These are phyloP conservation scores for Syzygium grande DNA, from an alignment of 345 rosid species.

Conservation along the genomic window DNA sequence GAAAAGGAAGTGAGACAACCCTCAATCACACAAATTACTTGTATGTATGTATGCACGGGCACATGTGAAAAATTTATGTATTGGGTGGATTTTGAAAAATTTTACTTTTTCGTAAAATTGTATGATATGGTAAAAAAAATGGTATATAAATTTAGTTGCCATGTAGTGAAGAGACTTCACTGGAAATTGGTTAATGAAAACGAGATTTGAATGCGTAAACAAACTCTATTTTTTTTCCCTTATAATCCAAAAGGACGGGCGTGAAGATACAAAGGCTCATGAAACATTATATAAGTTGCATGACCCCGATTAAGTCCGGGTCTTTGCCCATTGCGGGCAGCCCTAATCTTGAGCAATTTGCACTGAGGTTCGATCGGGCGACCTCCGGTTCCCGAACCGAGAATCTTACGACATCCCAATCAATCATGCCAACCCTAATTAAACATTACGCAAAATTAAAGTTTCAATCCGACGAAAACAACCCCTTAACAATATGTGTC, in stretches of 20 bases:
- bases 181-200: neutral
- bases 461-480: neutral
- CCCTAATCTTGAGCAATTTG: neutral
- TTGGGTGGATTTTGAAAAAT: neutral
- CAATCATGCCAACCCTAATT: neutral
- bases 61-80: neutral
- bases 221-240: neutral
- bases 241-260: neutral
- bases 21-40: neutral
- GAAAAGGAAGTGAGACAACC: neutral
- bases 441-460: neutral
- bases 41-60: neutral
- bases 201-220: neutral
- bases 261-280: neutral
- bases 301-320: neutral
- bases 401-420: neutral
- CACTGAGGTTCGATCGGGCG: neutral
- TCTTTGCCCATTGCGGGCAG: neutral
- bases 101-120: neutral
- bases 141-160: neutral
- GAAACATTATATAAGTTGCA: neutral
- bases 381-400: neutral
- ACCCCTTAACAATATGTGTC: neutral
- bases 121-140: neutral
- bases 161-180: rapidly evolving